Conservation (phyloP, 805 yeast species). For the Metschnikowia cubensis region DNA sequence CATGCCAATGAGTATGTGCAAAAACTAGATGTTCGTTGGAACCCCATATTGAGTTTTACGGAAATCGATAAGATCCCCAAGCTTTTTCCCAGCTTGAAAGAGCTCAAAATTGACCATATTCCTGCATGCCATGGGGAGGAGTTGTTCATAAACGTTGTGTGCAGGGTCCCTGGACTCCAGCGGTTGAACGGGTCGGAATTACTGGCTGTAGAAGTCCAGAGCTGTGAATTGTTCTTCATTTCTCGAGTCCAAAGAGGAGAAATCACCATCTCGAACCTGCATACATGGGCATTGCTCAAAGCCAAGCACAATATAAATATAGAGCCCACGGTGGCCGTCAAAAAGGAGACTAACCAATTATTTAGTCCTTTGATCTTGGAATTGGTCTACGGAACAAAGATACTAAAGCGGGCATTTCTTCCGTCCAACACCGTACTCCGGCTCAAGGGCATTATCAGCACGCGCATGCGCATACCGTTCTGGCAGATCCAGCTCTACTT, state of each 20-base stretch:
- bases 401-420: constrained; percentile 20
- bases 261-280: constrained; percentile 15
- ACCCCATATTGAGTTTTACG: constrained; percentile 44
- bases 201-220: constrained; percentile 44
- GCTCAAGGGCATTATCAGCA: constrained; percentile 32
- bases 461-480: constrained; percentile 16
- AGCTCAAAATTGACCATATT: constrained; percentile 44
- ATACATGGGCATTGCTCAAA: constrained; percentile 43
- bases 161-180: constrained; percentile 30
- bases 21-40: constrained; percentile 49
- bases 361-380: background rate
- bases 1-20: background rate
- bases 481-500: constrained; percentile 25
- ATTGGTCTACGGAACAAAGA: background rate
- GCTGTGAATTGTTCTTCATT: constrained; percentile 67
- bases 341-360: background rate
- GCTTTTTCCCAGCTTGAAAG: constrained; percentile 39
- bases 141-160: constrained; percentile 39
- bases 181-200: constrained; percentile 57
- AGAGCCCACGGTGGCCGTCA: background rate
- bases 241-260: constrained; percentile 41
- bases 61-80: constrained; percentile 41
- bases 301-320: constrained; percentile 28
- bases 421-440: constrained; percentile 26
- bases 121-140: constrained; percentile 20